Percentiles rank a stretch among this genome's conserved stretches.
These are phyloP conservation scores for Agaricus subrufescens DNA, from an alignment of 768 basidiomycete genomes.

Conservation along the genomic window DNA sequence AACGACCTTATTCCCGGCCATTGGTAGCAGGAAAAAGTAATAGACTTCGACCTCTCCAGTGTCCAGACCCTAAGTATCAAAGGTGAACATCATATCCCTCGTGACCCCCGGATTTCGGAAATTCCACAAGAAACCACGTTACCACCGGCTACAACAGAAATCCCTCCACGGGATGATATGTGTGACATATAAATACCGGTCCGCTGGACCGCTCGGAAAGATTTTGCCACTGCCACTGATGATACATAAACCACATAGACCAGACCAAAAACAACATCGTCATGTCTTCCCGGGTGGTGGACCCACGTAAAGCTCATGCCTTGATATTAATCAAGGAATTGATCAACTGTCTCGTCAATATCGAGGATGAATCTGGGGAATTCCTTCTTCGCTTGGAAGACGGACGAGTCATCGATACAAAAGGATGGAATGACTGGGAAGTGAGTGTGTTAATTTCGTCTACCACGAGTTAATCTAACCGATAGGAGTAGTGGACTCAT, in stretches of 20 bases:
- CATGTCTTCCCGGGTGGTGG: slow-evolving; percentile 29
- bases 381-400: slow-evolving; percentile 44
- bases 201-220: slow-evolving; percentile 12
- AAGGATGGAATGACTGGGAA: slow-evolving; percentile 58
- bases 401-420: slow-evolving; percentile 51
- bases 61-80: not conserved
- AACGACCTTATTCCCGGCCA: not conserved
- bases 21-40: not conserved
- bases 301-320: slow-evolving; percentile 23
- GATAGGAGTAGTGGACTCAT: slow-evolving; percentile 33
- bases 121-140: not conserved
- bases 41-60: not conserved
- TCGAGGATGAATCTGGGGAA: slow-evolving; percentile 48
- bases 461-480: slow-evolving; percentile 2
- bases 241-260: slow-evolving; percentile 2
- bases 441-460: slow-evolving; percentile 14
- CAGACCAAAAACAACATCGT: not conserved
- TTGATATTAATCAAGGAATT: slow-evolving; percentile 28
- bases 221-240: no score
- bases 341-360: slow-evolving; percentile 42
- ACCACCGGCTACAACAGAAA: not conserved
- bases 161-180: not conserved
- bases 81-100: not conserved
- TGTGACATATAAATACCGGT: slow-evolving; percentile 11
- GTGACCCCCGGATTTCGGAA: not conserved